Conservation (phyloP, 164 flowering plant species). For the Tetrastigma voinierianum region DNA sequence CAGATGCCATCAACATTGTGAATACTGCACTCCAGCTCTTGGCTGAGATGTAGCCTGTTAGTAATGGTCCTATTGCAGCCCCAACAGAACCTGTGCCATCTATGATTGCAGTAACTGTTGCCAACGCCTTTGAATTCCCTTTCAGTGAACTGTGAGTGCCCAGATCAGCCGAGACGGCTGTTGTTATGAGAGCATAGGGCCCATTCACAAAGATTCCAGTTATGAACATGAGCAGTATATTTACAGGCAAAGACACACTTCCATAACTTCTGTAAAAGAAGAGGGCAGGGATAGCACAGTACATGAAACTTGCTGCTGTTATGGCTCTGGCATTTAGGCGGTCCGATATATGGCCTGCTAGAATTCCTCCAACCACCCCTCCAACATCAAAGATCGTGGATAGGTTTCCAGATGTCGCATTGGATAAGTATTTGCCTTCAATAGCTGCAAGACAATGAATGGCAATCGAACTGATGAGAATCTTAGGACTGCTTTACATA, state of each 20-base stretch:
- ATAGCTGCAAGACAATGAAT: constrained; percentile 47
- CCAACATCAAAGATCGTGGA: constrained; percentile 83
- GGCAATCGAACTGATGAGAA: not conserved
- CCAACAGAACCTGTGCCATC: constrained; percentile 88
- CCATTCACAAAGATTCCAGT: constrained; percentile 78
- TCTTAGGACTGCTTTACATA: not conserved
- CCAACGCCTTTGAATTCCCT: constrained; percentile 71
- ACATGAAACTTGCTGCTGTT: constrained; percentile 78
- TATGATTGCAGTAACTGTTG: constrained; percentile 85
- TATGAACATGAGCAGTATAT: constrained; percentile 61
- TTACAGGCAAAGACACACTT: constrained; percentile 41
- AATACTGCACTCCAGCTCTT: constrained; percentile 72
- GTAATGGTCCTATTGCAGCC: constrained; percentile 75
- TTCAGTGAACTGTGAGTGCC: constrained; percentile 72
- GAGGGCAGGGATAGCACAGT: constrained; percentile 75
- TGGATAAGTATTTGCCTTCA: constrained; percentile 60
- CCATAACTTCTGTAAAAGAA: constrained; percentile 69
- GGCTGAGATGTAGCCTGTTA: constrained; percentile 69
- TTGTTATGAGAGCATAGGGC: constrained; percentile 84
- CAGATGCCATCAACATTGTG: constrained; percentile 69
- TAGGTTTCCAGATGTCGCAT: constrained; percentile 59
- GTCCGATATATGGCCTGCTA: constrained; percentile 83
- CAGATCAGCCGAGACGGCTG: constrained; percentile 82
- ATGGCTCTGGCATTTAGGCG: constrained; percentile 72
- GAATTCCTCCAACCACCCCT: constrained; percentile 76